Evolutionary conservation across 352 stramenopile species (phyloP), one percentile per base, ranked within the genome.

Genomic region (Phytophthora palmivora): DNA sequence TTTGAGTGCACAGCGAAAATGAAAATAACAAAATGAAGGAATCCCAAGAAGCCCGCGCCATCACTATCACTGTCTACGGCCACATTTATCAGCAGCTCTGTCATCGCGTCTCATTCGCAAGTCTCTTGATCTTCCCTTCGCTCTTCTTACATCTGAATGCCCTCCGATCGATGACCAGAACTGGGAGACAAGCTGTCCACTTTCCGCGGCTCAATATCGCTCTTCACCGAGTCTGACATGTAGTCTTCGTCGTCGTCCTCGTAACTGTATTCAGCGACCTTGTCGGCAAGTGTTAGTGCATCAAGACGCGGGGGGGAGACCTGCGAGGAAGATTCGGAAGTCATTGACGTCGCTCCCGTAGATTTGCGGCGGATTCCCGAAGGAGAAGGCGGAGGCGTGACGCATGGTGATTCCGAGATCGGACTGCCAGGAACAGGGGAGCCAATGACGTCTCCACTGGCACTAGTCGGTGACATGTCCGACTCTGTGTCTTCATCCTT

Each of bases 211-310:
- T 82, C 78, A 58, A 93, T 93, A 56, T 90, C 82, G 65, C 84
- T 93, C 61, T 78, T 83, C 28, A 91, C 82, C 60, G 84, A 93
- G 67, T 93, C 84, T 41, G 82, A 90, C 54, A 79, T 63, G 72
- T 87, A 87, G 33, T 72, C 73, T 18, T 88, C 80, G 28, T 87
- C 76, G n/a, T 88, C 71, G 21, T 84, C 72, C 51, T 74, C 59
- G 38, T 68, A 78, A 53, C 58, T 67, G 57, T 74, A 70, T 50
- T 78, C 74, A 3, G 58, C 36, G 10, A 48, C 55, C 56, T 78
- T 76, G 58, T 87, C 72, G 6, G 45, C 52, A 7, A 82, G 45
- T 30, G 77, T 77, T 18, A 87, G 60, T 36, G 79, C 65, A 34
- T 80, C 69, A 22, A 91, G 72, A 39, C 74, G 64, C 19, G 67